Evolutionary conservation across 1,284 basidiomycete genomes (phyloP), one percentile per base, ranked within the genome.

Genomic region (Tilletia caries): DNA sequence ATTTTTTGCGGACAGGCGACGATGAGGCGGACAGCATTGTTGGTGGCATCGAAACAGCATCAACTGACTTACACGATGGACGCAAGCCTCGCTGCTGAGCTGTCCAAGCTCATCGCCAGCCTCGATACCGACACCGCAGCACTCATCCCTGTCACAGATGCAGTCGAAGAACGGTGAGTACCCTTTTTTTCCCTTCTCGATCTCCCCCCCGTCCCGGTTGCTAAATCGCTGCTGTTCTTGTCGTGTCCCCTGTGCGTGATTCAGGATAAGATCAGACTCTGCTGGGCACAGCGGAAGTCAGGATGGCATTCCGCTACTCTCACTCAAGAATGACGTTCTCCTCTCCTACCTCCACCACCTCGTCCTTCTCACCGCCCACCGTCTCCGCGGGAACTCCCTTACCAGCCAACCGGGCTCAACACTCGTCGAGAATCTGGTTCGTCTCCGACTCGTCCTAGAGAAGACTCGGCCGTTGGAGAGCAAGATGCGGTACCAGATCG

Each of bases 401-500:
- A 64, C 58, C 10, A 52, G 67, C 18, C 10, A 65, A 3, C 43
- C 67, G 2, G 74, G 72, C 0, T 20, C 64, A 10, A 65, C 70
- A 23, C 72, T 82, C 25, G 76, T 80, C 13, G 48, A 71, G 64
- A 71, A 74, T 25, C 71, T 82, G 1, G 70, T 82, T 34, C 72
- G 73, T 67, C 67, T 76, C 25, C 70, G 81, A 0, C 67, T 82
- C n/a, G 67, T 78, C 52, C 71, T 82, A 23, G 86, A 87, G 68
- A 86, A 86, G 76, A 82, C 86, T 32, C 79, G 84, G 33, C 84
- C 85, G 0, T 76, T 98, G 46, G 95, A 98, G 84, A 87, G 87
- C 68, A 90, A 92, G 79, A 90, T 98, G 87, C 90, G 89, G 71
- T 96, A 98, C 83, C 95, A 98, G 83, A 92, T 98, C 79, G 94